These are phyloP conservation scores for Phialemonium atrogriseum DNA, from an alignment of 2,329 filamentous ascomycete genomes.

Conservation along the genomic window DNA sequence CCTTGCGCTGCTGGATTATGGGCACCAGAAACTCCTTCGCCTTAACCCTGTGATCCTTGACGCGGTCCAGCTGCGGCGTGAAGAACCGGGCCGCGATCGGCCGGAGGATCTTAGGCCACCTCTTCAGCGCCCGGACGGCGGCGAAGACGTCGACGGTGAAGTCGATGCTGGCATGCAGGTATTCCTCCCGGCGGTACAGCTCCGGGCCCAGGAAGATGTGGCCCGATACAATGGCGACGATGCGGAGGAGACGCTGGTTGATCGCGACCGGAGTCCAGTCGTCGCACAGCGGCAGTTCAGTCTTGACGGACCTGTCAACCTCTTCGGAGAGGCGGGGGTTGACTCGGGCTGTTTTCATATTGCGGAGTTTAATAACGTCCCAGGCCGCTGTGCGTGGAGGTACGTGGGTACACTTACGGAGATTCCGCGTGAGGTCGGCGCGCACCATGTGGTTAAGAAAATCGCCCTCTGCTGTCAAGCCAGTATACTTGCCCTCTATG, in stretches of 20 bases:
- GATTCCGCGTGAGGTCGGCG: too few species aligned
- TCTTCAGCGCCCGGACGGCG: conserved; percentile 21
- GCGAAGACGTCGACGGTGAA: conserved; percentile 34
- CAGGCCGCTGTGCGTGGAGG: too few species aligned
- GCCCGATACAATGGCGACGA: conserved; percentile 37
- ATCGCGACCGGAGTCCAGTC: conserved; percentile 34
- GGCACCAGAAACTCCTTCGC: conserved; percentile 27
- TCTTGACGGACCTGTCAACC: conserved; percentile 21
- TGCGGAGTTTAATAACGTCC: not conserved
- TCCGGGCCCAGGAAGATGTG: conserved; percentile 39
- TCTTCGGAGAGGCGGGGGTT: conserved; percentile 30
- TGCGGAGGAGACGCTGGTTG: conserved; percentile 30
- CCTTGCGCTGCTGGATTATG: conserved; percentile 21
- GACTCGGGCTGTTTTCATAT: conserved; percentile 17
- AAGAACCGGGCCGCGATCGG: conserved; percentile 22
- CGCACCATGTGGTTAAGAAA: too few species aligned
- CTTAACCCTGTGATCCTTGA: conserved; percentile 22
- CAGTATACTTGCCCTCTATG: too few species aligned
- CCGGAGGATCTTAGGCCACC: conserved; percentile 19
- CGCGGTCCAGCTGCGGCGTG: conserved; percentile 24
- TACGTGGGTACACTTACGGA: too few species aligned
- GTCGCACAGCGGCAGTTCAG: conserved; percentile 24
- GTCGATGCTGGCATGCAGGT: conserved; percentile 37
- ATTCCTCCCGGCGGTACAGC: conserved; percentile 33
- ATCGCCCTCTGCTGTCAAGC: too few species aligned